Base-by-base conservation (phyloP, 1,284 basidiomycete species). In the Meira nashicola region DNA sequence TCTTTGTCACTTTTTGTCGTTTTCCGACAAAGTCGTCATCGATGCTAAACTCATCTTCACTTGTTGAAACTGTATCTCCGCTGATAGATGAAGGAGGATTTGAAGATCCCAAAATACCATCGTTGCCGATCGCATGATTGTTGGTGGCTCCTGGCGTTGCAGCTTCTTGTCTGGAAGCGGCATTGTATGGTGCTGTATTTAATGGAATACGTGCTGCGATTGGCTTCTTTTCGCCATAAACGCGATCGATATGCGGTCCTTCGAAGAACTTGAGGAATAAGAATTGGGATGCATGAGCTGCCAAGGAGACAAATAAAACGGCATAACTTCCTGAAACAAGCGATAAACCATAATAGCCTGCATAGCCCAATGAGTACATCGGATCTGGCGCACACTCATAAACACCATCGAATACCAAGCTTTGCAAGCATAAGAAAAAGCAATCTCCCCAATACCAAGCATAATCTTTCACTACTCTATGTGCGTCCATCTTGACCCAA, bases 401-500 rank as follows among this genome's bases (percentile, higher is more conserved):
- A 8, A 98, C 94, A 8, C 95, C 95, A 77, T 98, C 93, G 77
- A 98, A 98, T 4, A 97, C 89, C 21, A 98, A 83, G 53, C 87
- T 88, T 70, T 84, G 82, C 63, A 83, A 80, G 58, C 82, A 81
- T 60, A 82, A 72, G 83, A 96, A 98, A 82, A 98, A 98, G 53
- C 89, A 89, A 75, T 98, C 94, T 17, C 94, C 94, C 94, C 94
- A 97, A 80, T 98, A 98, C 77, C 77, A 84, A n/a, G 83, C 83
- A 57, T 83, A 83, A 68, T 84, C 83, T 65, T 95, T 96, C 63
- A 98, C 92, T 54, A 98, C 91, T 52, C 91, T 84, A 79, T 98
- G 94, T 0, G 94, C 94, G 74, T 98, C 94, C 12, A 90, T 88
- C 80, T 98, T 98, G 69, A 98, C 93, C 92, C 94, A 98, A 39